These are phyloP conservation scores for Dictyostelium citrinum DNA, from an alignment of 78 protist genomes.

Conservation along the genomic window DNA sequence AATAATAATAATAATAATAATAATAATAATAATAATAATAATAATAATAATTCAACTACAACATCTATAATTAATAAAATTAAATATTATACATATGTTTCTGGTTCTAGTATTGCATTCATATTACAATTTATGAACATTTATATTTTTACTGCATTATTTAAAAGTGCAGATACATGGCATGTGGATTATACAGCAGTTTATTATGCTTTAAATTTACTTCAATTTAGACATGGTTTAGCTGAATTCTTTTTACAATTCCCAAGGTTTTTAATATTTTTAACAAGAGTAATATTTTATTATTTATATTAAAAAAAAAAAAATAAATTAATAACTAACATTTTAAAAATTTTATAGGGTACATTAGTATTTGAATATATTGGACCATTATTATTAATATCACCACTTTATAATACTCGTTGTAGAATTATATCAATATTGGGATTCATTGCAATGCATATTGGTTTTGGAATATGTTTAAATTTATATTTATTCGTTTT, in stretches of 20 bases:
- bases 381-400: constrained; percentile 44
- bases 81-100: neutral
- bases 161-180: constrained; percentile 49
- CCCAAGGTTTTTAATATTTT: constrained; percentile 28
- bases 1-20: neutral
- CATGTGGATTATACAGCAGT: constrained; percentile 36
- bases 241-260: constrained; percentile 1
- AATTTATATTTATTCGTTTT: constrained; percentile 39
- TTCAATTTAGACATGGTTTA: constrained; percentile 46
- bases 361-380: constrained; percentile 55
- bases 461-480: constrained; percentile 67
- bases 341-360: no score
- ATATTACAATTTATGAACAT: constrained; percentile 19
- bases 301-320: no score
- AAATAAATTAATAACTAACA: no score
- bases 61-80: no score
- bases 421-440: constrained; percentile 44
- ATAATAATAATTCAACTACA: neutral
- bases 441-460: constrained; percentile 57
- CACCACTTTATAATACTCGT: constrained; percentile 20
- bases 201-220: constrained; percentile 43
- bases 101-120: constrained; percentile 8
- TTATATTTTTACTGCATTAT: constrained; percentile 48
- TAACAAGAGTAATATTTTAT: constrained; percentile 16
- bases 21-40: neutral